Base-by-base conservation (phyloP, 2,329 filamentous ascomycete species). In the Fulvia fulva region DNA sequence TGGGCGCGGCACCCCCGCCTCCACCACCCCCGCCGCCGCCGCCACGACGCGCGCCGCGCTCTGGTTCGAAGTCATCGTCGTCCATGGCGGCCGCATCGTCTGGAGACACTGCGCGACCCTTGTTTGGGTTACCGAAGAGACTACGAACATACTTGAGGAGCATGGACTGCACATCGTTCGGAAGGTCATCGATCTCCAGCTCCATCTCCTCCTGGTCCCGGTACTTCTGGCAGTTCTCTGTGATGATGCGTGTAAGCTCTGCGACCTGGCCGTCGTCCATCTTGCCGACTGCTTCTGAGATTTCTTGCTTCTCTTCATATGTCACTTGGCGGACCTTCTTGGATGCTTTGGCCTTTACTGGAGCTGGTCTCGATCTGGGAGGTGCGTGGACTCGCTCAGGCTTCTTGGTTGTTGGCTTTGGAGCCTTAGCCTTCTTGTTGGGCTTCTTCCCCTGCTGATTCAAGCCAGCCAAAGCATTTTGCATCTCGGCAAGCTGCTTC, bases 191-290 rank as follows among this genome's bases (percentile, higher is more conserved):
- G 63, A 86, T 85, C 63, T 86, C 83, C 32, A 92, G 79, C 67
- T 90, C 83, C 69, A 86, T 79, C 67, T 85, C 83, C 51, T 83
- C 83, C 63, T 81, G 78, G 68, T 80, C 74, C 32, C 75, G 71
- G 78, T 94, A 80, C 80, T 88, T 80, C 76, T 90, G 77, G 78
- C 90, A 75, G 65, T 96, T 93, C 64, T 85, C 85, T 73, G 95
- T 91, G 70, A 99, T 97, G 62, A 97, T 92, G 59, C 88, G 85
- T 30, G 97, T 90, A 0, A 93, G 91, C 65, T 86, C 85, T 51
- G 87, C 83, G 69, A 96, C 88, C 65, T 90, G 86, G n/a, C 81
- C 80, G 51, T 88, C 87, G 19, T 91, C 87, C 57, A 97, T 84
- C 62, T 87, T 87, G 57, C 56, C 59, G 21, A 68, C 66, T 2